phyloP scores from a whole-genome alignment of 1,139 yeast species.

The Citeromyces hawaiiensis region DNA sequence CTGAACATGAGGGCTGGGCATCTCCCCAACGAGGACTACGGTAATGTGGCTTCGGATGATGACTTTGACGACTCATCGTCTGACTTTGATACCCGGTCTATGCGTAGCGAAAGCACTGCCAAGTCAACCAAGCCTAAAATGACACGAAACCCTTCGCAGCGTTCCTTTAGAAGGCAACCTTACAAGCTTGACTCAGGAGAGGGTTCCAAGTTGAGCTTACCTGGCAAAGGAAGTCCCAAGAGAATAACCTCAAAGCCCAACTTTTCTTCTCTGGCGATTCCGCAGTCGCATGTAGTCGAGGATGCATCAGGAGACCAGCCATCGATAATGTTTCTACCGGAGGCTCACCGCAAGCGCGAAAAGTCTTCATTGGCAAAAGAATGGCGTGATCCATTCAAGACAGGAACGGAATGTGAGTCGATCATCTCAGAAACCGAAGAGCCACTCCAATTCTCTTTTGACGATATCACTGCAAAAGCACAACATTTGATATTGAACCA shows the following conservation, averaged over 20 bases:
- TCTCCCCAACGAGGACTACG: constrained; percentile 21
- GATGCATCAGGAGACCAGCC: constrained; percentile 54
- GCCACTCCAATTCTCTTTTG: constrained; percentile 39
- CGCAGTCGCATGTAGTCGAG: constrained; percentile 56
- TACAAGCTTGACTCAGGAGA: constrained; percentile 10
- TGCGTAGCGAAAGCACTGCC: not conserved
- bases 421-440: constrained; percentile 10
- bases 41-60: constrained; percentile 13
- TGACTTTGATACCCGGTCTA: constrained; percentile 3
- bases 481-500: constrained; percentile 85
- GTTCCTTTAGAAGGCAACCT: constrained; percentile 2
- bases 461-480: constrained; percentile 80
- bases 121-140: not conserved
- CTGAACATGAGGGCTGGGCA: constrained; percentile 58
- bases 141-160: not conserved
- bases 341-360: constrained; percentile 11
- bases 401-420: constrained; percentile 6
- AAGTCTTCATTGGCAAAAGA: constrained; percentile 3
- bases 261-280: constrained; percentile 69
- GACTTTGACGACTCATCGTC: constrained; percentile 9
- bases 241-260: constrained; percentile 37
- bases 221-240: constrained; percentile 12
- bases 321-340: constrained; percentile 37
- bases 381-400: constrained; percentile 5
- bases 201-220: constrained; percentile 9